Percentiles rank a stretch among this genome's conserved stretches.
These are phyloP conservation scores for Blastocystis sp. DNA, from an alignment of 352 stramenopile species.

Conservation along the genomic window DNA sequence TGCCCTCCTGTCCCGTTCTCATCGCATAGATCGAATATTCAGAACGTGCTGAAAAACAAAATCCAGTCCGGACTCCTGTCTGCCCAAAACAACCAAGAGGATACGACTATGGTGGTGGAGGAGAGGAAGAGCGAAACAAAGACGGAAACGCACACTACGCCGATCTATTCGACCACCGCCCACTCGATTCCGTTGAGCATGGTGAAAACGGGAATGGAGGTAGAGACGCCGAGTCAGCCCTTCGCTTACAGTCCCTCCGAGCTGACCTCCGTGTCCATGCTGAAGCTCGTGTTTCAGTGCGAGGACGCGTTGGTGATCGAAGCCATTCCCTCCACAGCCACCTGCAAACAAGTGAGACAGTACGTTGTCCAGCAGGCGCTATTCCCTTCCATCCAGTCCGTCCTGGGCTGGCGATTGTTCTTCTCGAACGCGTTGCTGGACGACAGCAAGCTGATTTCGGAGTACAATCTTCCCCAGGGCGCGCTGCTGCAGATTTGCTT, in stretches of 20 bases:
- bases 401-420: background rate
- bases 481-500: background rate
- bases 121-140: no score
- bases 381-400: background rate
- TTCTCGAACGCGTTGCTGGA: background rate
- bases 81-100: background rate
- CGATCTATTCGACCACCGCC: no score
- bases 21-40: constrained; percentile 13
- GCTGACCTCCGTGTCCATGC: background rate
- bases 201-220: background rate
- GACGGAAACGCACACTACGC: no score
- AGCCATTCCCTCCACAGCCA: background rate
- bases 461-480: background rate
- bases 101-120: no score
- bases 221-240: background rate
- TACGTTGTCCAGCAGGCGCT: background rate
- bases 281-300: background rate
- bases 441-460: background rate
- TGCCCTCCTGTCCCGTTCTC: background rate
- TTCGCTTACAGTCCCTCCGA: background rate
- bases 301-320: background rate
- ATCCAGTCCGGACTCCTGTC: constrained; percentile 4
- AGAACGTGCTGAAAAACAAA: constrained; percentile 8
- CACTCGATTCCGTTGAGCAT: background rate
- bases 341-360: background rate